A percentile compares a stretch with the other conserved stretches of the same genome.
phyloP scores from a whole-genome alignment of 2,329 filamentous ascomycete species.

The Xylariaceae sp. region DNA sequence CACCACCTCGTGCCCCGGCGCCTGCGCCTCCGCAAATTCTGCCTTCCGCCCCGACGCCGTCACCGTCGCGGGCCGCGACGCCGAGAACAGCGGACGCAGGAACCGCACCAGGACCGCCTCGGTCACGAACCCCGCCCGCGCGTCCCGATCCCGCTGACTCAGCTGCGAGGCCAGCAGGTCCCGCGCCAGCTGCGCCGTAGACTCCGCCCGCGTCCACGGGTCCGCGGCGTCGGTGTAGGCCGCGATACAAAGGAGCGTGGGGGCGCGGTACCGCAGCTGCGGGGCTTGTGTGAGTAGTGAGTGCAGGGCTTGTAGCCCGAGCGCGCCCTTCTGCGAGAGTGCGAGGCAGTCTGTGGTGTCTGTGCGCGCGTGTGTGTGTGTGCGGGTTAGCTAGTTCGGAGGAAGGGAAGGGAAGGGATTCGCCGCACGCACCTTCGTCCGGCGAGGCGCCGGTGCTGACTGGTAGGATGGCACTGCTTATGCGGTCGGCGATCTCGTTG shows the following conservation, averaged over 20 bases:
- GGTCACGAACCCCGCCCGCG: conserved; percentile 46
- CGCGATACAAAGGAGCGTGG: conserved; percentile 36
- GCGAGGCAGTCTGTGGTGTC: conserved; percentile 30
- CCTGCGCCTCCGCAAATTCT: conserved; percentile 42
- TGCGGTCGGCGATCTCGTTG: conserved; percentile 9
- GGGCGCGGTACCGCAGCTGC: conserved; percentile 8
- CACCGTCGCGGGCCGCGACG: conserved; percentile 54
- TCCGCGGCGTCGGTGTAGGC: conserved; percentile 33
- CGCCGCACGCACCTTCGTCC: conserved; percentile 31
- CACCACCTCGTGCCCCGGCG: conserved; percentile 40
- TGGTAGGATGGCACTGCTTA: conserved; percentile 26
- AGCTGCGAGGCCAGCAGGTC: conserved; percentile 20
- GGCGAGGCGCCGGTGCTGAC: conserved; percentile 22
- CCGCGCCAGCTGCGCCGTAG: conserved; percentile 15
- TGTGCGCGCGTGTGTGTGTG: background rate
- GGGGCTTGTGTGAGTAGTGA: conserved; percentile 4
- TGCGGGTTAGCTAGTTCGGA: background rate
- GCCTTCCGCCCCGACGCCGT: conserved; percentile 61
- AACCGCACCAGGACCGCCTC: conserved; percentile 63
- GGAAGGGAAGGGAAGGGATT: background rate
- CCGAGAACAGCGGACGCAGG: conserved; percentile 69
- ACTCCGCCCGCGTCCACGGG: conserved; percentile 30
- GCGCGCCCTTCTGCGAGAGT: conserved; percentile 25
- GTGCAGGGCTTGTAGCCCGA: conserved; percentile 32
- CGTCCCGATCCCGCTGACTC: background rate